A percentile compares a stretch with the other conserved stretches of the same genome.
These are phyloP conservation scores for Coffea canephora DNA, from an alignment of 257 asterid species.

Conservation along the genomic window DNA sequence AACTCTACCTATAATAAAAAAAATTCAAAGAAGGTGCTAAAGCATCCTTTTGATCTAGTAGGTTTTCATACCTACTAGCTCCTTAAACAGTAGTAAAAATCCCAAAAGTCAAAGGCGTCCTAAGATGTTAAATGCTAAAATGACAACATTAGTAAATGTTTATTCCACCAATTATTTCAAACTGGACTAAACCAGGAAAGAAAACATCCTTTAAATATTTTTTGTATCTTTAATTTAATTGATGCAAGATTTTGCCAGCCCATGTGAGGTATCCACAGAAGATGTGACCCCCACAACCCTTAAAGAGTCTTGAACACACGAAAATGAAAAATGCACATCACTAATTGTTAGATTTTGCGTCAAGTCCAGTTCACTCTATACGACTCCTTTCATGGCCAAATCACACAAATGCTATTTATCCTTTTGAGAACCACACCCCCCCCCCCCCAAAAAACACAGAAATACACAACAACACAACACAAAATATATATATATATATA, in stretches of 20 bases:
- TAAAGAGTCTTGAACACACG: constrained; percentile 12
- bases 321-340: constrained; percentile 20
- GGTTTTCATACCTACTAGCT: too few relatives aligned
- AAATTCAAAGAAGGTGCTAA: too few relatives aligned
- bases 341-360: constrained; percentile 17
- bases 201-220: background rate
- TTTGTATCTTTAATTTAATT: background rate
- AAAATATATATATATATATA: too few relatives aligned
- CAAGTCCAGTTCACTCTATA: constrained; percentile 14
- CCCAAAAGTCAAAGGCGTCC: constrained; percentile 1
- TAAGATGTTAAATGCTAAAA: background rate
- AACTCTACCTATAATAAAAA: too few relatives aligned
- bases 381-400: constrained; percentile 2
- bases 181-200: background rate
- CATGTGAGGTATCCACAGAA: constrained; percentile 52
- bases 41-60: too few relatives aligned
- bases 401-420: constrained; percentile 19
- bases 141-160: background rate
- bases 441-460: too few relatives aligned
- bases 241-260: constrained; percentile 37
- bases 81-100: too few relatives aligned
- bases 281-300: constrained; percentile 40
- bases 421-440: background rate
- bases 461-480: too few relatives aligned
- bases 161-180: background rate